phyloP scores from a whole-genome alignment of 768 basidiomycete species.

The Floccularia luteovirens region DNA sequence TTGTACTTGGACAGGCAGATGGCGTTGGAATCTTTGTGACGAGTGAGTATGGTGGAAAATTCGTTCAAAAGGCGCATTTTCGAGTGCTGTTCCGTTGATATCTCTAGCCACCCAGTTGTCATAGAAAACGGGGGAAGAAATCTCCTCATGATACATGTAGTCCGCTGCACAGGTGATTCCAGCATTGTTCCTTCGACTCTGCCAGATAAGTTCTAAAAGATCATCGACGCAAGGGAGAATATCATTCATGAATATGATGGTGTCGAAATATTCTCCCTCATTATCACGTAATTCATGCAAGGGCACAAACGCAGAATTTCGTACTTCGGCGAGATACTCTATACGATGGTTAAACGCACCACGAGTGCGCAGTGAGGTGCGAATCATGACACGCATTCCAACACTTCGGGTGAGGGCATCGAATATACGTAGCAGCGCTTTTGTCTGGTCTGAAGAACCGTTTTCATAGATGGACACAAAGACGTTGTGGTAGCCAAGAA shows the following conservation, averaged over 20 bases:
- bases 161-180: constrained; percentile 98
- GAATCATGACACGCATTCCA: constrained; percentile 89
- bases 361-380: constrained; percentile 85
- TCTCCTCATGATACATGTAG: constrained; percentile 98
- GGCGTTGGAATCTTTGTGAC: constrained; percentile 76
- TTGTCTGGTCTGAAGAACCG: constrained; percentile 98
- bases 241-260: constrained; percentile 99
- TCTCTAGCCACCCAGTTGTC: constrained; percentile 98
- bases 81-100: constrained; percentile 96
- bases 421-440: constrained; percentile 91
- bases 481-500: constrained; percentile 96
- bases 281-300: constrained; percentile 89
- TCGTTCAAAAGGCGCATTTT: constrained; percentile 93
- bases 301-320: constrained; percentile 94
- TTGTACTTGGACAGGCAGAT: constrained; percentile 94
- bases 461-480: constrained; percentile 99
- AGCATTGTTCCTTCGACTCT: constrained; percentile 87
- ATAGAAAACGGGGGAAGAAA: constrained; percentile 92
- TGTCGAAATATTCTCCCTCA: constrained; percentile 92
- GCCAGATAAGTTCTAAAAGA: constrained; percentile 96
- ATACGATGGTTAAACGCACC: constrained; percentile 99
- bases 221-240: constrained; percentile 97
- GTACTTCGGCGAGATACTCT: constrained; percentile 99
- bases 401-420: constrained; percentile 86
- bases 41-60: constrained; percentile 85